A percentile compares a stretch with the other conserved stretches of the same genome.
Evolutionary conservation across 2,329 filamentous ascomycete species (phyloP).

Genomic region (Stagonosporopsis cucurbitacearum): DNA sequence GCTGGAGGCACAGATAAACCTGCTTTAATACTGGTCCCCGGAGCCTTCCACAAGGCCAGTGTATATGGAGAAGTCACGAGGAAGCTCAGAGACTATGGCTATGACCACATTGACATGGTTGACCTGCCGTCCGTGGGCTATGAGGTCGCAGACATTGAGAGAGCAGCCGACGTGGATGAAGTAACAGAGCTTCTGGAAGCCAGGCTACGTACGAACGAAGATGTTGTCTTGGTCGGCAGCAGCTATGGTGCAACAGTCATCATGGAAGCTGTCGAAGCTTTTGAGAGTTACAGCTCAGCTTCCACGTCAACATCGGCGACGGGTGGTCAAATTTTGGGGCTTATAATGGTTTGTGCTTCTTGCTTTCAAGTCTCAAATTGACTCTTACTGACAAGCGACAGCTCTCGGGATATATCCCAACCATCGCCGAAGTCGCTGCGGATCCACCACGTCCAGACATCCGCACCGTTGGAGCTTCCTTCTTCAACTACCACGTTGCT

Average conservation of each 20-base stretch:
- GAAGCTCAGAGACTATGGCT: constrained; percentile 21
- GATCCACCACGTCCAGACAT: constrained; percentile 23
- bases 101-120: constrained; percentile 21
- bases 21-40: constrained; percentile 19
- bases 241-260: constrained; percentile 39
- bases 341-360: constrained; percentile 20
- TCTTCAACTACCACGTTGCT: constrained; percentile 25
- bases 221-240: constrained; percentile 38
- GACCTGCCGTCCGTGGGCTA: constrained; percentile 33
- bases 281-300: constrained; percentile 5
- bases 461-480: constrained; percentile 24
- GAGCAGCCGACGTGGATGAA: constrained; percentile 25
- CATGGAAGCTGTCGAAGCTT: constrained; percentile 32
- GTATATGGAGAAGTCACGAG: constrained; percentile 28
- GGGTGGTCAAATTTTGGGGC: constrained; percentile 25
- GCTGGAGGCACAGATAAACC: constrained; percentile 5
- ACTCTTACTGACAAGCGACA: background rate
- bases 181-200: constrained; percentile 22
- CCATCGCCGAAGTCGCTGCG: constrained; percentile 25
- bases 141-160: constrained; percentile 9
- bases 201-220: constrained; percentile 21
- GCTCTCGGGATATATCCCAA: constrained; percentile 33
- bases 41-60: constrained; percentile 31
- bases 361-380: no score
- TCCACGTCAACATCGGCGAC: background rate